phyloP scores from a whole-genome alignment of 73 alveolate species.

The Paramecium tetraurelia region DNA sequence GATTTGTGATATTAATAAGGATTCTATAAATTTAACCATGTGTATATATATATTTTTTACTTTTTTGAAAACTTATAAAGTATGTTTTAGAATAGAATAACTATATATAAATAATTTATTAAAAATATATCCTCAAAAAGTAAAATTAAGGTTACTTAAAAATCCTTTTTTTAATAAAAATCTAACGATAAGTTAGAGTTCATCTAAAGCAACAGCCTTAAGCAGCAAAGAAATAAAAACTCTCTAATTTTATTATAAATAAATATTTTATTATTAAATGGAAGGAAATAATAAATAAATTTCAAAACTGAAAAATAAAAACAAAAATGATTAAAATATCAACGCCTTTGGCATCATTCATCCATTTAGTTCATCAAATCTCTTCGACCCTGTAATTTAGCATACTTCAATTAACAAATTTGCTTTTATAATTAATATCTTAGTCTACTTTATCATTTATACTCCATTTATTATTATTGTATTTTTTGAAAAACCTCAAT shows the following conservation, averaged over 20 bases:
- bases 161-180: too few species aligned
- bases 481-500: neutral
- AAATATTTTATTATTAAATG: neutral
- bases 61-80: neutral
- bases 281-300: neutral
- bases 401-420: constrained; percentile 25
- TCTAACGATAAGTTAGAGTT: too few species aligned
- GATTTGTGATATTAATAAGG: neutral
- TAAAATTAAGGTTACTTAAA: neutral
- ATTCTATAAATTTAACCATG: neutral
- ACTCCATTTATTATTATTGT: constrained; percentile 15
- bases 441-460: neutral
- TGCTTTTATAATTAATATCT: neutral
- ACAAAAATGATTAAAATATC: neutral
- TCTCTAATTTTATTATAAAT: neutral
- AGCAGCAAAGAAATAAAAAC: neutral
- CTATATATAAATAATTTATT: neutral
- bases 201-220: neutral
- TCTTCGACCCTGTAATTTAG: constrained; percentile 13
- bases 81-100: neutral
- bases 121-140: neutral
- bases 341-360: neutral
- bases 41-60: neutral
- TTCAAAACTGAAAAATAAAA: neutral
- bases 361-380: constrained; percentile 27